Base-by-base conservation (phyloP, 2,329 filamentous ascomycete genomes). In the Stemphylium beticola region DNA sequence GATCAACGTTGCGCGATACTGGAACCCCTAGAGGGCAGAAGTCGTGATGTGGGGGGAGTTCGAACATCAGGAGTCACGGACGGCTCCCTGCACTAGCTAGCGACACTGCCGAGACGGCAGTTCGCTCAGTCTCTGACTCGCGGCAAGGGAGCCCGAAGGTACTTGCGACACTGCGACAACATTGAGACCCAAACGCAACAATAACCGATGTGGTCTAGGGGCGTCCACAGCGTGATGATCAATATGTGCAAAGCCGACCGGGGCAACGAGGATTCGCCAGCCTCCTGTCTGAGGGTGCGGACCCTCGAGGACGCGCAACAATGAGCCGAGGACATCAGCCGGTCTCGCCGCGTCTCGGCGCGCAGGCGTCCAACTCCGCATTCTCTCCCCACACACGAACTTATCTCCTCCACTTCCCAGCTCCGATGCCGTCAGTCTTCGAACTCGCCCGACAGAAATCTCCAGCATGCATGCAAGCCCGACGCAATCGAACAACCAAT, bases 321-420 rank as follows among this genome's bases (percentile, higher is more conserved):
- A 31, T 34, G 20, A 54, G 48, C 55, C 46, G 51, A 60, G 50
- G 32, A 12, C 24, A 46, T n/a, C 34, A 15, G 11, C 20, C 32
- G 32, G 32, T 20, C 11, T 39, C 52, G 52, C 31, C 47, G 37
- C 49, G 34, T 40, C 24, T 47, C 32, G 42, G 32, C 42, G 14
- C 22, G 20, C 34, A 26, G 8, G 7, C 10, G 24, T 41, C 51
- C 54, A 42, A 46, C 42, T 57, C 55, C 44, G 44, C 52, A 51
- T 40, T 45, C 52, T 57, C 50, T 55, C 61, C 49, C 47, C 43
- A 55, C 58, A 53, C 53, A 39, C 49, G 36, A 49, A 36, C 47
- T 44, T 34, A 38, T 64, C 62, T 54, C 57, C 65, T 67, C 62
- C 64, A 67, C 63, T 58, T 66, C 52, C 49, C 61, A 51, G 29